Conservation (phyloP, 2,329 filamentous ascomycete genomes). For the Monilinia laxa region DNA sequence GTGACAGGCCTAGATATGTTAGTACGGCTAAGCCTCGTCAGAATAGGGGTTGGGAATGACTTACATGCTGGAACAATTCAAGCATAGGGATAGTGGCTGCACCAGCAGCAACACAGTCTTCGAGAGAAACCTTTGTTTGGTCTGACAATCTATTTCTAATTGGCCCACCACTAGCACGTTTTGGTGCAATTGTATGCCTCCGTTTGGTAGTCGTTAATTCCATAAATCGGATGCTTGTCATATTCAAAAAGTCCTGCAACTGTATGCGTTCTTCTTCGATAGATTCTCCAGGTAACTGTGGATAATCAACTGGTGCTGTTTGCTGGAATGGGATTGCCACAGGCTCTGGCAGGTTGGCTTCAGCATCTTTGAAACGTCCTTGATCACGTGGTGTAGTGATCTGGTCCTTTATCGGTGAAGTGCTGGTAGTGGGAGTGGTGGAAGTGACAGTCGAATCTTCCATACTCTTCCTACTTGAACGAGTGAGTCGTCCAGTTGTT, state of each 20-base stretch:
- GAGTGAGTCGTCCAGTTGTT: slow-evolving; percentile 58
- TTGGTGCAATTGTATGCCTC: slow-evolving; percentile 73
- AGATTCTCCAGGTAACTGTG: slow-evolving; percentile 46
- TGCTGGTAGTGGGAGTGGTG: slow-evolving; percentile 46
- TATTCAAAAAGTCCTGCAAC: slow-evolving; percentile 87
- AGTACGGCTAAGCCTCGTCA: slow-evolving; percentile 28
- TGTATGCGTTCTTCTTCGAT: slow-evolving; percentile 63
- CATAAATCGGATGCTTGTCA: slow-evolving; percentile 98
- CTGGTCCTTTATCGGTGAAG: slow-evolving; percentile 50
- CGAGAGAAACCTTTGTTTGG: slow-evolving; percentile 55
- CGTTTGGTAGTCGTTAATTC: slow-evolving; percentile 95
- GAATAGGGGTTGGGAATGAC: slow-evolving; percentile 34
- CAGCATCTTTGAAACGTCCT: slow-evolving; percentile 55
- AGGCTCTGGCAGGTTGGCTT: slow-evolving; percentile 42
- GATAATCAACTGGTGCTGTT: slow-evolving; percentile 47
- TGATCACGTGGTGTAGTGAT: slow-evolving; percentile 58
- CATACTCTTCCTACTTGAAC: slow-evolving; percentile 50
- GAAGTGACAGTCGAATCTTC: slow-evolving; percentile 43
- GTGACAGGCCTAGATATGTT: slow-evolving; percentile 65
- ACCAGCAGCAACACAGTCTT: slow-evolving; percentile 81
- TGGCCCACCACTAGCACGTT: slow-evolving; percentile 42
- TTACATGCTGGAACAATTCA: slow-evolving; percentile 86
- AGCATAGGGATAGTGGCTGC: slow-evolving; percentile 91
- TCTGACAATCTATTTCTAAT: slow-evolving; percentile 38
- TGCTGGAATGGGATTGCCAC: slow-evolving; percentile 46